Percentiles rank a stretch among this genome's conserved stretches.
Conservation (phyloP, 148 eudicot species). For the Silene conica region DNA sequence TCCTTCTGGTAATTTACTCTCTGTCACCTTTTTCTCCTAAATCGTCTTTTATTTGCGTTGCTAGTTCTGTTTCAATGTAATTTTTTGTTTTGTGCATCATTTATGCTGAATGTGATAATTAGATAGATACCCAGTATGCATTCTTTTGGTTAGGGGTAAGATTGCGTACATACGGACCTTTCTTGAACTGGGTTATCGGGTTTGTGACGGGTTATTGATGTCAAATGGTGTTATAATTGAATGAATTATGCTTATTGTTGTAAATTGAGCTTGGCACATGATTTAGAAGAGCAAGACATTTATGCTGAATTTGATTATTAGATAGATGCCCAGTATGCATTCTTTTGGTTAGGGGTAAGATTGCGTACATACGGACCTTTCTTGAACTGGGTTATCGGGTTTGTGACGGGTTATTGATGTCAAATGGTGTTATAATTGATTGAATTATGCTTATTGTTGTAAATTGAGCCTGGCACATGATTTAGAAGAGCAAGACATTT, state of each 20-base stretch:
- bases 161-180: neutral
- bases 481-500: neutral
- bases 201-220: neutral
- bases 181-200: neutral
- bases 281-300: neutral
- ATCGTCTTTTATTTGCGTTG: neutral
- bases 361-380: too few relatives aligned
- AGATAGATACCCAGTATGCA: neutral
- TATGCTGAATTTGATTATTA: too few relatives aligned
- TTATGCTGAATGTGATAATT: neutral
- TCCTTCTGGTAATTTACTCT: neutral
- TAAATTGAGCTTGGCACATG: neutral
- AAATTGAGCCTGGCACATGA: neutral
- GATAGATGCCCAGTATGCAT: too few relatives aligned
- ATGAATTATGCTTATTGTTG: neutral
- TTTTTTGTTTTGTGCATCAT: slow-evolving; percentile 4
- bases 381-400: too few relatives aligned
- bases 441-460: neutral
- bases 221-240: neutral
- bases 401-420: neutral
- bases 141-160: neutral
- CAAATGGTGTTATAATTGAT: neutral
- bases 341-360: too few relatives aligned
- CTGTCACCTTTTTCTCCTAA: neutral
- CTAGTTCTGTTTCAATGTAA: neutral